Conservation (phyloP, 306 rosid species). For the Glycyrrhiza uralensis region DNA sequence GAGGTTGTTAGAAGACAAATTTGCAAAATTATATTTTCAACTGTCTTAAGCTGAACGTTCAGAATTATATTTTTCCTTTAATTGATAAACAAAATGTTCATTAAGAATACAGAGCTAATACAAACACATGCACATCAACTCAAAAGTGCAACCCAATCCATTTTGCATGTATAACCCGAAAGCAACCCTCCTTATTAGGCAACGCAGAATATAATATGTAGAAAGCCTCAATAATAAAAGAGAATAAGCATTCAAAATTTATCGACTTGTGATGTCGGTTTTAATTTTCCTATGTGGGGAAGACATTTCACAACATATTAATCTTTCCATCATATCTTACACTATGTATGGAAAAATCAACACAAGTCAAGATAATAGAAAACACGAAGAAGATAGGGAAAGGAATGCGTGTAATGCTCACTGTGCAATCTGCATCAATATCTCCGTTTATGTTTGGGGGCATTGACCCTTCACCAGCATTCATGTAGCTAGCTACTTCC, state of each 20-base stretch:
- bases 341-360: not conserved
- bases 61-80: too few species aligned
- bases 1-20: not conserved
- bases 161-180: too few species aligned
- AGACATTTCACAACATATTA: not conserved
- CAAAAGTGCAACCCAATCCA: too few species aligned
- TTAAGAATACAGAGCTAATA: too few species aligned
- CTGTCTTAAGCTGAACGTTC: too few species aligned
- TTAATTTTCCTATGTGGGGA: not conserved
- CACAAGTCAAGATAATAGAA: not conserved
- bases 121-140: too few species aligned
- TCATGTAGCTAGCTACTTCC: constrained; percentile 74
- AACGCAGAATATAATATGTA: too few species aligned
- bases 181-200: too few species aligned
- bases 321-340: not conserved
- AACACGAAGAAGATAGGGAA: constrained; percentile 2
- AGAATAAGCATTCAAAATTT: not conserved
- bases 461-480: constrained; percentile 48
- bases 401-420: constrained; percentile 29
- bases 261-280: not conserved
- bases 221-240: too few species aligned
- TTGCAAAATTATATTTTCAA: not conserved
- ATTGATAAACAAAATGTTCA: too few species aligned
- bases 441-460: constrained; percentile 40
- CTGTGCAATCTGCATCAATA: constrained; percentile 41